Base-by-base conservation (phyloP, 2,329 filamentous ascomycete species). In the Hypoxylon sp. region DNA sequence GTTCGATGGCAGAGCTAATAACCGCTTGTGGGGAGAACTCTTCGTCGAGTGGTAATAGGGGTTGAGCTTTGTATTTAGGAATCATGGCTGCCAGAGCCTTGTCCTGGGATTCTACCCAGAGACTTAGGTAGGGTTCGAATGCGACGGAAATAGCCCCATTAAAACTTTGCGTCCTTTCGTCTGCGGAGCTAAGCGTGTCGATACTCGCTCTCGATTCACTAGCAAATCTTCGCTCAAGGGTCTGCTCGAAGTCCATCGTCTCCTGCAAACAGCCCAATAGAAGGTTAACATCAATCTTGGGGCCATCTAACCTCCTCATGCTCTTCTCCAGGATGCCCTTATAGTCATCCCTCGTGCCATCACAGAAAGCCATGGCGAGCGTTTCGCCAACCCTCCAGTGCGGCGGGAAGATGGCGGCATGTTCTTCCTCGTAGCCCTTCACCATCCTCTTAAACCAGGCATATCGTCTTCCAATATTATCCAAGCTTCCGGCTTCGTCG, bases 101-200 rank as follows among this genome's bases (percentile, higher is more conserved):
- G 79, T 97, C 95, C 78, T 98, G 96, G 8, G 93, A 95, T 65
- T 98, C 95, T 1, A 99, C 94, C 96, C 96, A 99, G 3, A 99
- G 82, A 76, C 93, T 97, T 70, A 99, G 85, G 78, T 98, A 99
- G 0, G 96, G 96, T 79, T 98, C 96, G 75, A 99, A 99, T 0
- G 96, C 96, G 67, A 96, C 93, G 0, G 96, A 98, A 65, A 99
- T 97, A 3, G 93, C 90, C 60, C 97, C 93, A 59, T 92, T 91
- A 77, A 97, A 97, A 59, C 88, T 90, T 19, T 92, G 89, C 0
- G 89, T 83, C 71, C 90, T 90, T 55, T 94, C 92, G 65, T 94
- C 92, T 7, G 87, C 83, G 1, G 93, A 96, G 66, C 89, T 91
- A 29, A 97, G 87, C 0, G 95, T 98, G 77, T 99, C 96, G 61